Percentiles rank a stretch among this genome's conserved stretches.
These are phyloP conservation scores for Aspergillus sp. DNA, from an alignment of 2,329 filamentous ascomycete genomes.

Conservation along the genomic window DNA sequence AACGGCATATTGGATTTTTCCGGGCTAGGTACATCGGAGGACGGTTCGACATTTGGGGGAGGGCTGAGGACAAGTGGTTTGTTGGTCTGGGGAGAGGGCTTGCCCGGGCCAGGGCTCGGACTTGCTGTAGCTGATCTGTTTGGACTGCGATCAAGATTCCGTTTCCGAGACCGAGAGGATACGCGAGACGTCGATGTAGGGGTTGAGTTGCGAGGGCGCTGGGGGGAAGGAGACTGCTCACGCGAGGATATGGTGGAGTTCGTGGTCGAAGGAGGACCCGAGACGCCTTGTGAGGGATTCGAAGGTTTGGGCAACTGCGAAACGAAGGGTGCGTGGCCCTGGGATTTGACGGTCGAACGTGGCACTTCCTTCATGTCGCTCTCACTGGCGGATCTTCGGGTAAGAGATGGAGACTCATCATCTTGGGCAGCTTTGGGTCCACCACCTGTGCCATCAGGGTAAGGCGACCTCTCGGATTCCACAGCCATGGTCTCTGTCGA, in stretches of 20 bases:
- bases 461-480: constrained; percentile 39
- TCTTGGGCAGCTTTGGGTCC: constrained; percentile 29
- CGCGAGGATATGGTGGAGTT: constrained; percentile 50
- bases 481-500: constrained; percentile 33
- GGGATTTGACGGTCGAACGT: constrained; percentile 28
- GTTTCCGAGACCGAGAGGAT: constrained; percentile 62
- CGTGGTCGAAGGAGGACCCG: constrained; percentile 38
- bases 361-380: constrained; percentile 30
- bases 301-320: constrained; percentile 35
- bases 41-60: constrained; percentile 60
- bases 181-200: constrained; percentile 32
- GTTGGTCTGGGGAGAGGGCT: constrained; percentile 60
- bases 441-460: constrained; percentile 31
- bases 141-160: constrained; percentile 67
- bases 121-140: constrained; percentile 52
- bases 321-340: constrained; percentile 23
- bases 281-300: constrained; percentile 26
- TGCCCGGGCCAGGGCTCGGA: constrained; percentile 28
- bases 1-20: constrained; percentile 57
- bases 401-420: constrained; percentile 25
- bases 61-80: constrained; percentile 63
- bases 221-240: constrained; percentile 47
- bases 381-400: constrained; percentile 29
- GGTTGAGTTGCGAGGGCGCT: constrained; percentile 30
- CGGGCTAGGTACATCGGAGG: constrained; percentile 61